Base-by-base conservation (phyloP, 306 rosid species). In the Hippophae gyantsensis region DNA sequence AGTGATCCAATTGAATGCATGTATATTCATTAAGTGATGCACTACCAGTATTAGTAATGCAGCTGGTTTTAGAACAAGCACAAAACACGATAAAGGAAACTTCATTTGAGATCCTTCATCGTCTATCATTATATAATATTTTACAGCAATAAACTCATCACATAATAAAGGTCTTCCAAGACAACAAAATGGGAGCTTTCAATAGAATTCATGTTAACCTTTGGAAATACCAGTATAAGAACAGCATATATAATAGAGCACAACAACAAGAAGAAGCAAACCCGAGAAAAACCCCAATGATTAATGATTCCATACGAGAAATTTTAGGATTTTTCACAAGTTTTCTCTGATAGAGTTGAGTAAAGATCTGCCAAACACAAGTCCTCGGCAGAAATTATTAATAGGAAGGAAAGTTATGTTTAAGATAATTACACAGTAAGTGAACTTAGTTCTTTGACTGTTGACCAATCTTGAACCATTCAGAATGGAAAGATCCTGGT, bases 381-480 rank as follows among this genome's bases (percentile, higher is more conserved):
- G 70, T 69, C 69, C 32, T 48, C 69, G 52, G 82, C 72, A 84
- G 82, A 78, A 73, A 76, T 76, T 75, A 32, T 77, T 85, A 69
- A 67, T 71, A 69, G 68, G 67, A 69, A 78, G 65, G 58, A 52
- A 60, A 67, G 68, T 66, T 67, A 52, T 13, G 69, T 53, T 13
- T 5, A 70, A 66, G 38, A 11, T 66, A 42, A 66, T 48, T 57
- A 40, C 46, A 38, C 5, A 41, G 42, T 2, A 13, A 52, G 45
- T n/a, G 13, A 71, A 69, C 74, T 82, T 57, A 86, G 47, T 55
- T 58, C 77, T 65, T 80, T 7, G 77, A 82, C 71, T 78, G 86
- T 64, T 73, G 76, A 26, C 95, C 89, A 47, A 89, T 79, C 87
- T 84, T 86, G 93, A 86, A 89, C 97, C 97, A 89, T 65, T 89